Base-by-base conservation (phyloP, 257 asterid species). In the Ilex aquifolium region DNA sequence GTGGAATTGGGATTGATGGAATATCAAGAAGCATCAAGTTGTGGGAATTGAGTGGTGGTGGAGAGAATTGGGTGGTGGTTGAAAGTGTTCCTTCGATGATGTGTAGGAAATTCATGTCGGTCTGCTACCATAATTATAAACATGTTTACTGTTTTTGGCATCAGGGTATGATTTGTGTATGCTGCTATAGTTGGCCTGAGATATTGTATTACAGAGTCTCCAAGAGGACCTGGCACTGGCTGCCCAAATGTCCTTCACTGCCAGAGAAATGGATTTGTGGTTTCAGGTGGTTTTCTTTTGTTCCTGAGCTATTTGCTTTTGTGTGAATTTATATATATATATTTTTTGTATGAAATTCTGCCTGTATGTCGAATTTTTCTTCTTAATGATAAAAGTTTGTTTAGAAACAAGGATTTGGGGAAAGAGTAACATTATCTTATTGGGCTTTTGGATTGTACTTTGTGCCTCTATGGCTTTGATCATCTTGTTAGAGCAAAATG, bases 191-290 rank as follows among this genome's bases (percentile, higher is more conserved):
- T 6, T 88, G 96, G 96, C 96, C 95, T 16, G 92, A 88, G 82
- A 76, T 88, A 2, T 51, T 85, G 75, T 88, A 85, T 58, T 88
- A 67, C 57, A 85, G 74, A 79, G 76, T 82, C 40, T 40, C 66
- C 12, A 77, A 92, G 65, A 75, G 70, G 73, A 86, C 87, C 2
- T 88, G 96, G 96, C 95, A 88, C 68, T 88, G 96, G 96, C 71
- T 88, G 49, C 95, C 92, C 0, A 84, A 74, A 56, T 86, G 87
- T 76, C 95, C 96, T 55, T 71, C 80, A 0, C 78, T 86, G 80
- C 86, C 92, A 12, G 82, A 78, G 7, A 88, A 88, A 76, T 88
- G 96, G 96, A 88, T 90, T 42, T 88, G 95, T 61, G 96, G 96
- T 14, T 88, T 88, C 72, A 72, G 74, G 76, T 88, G 96, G 92